Percentiles rank a stretch among this genome's conserved stretches.
Conservation (phyloP, 1,284 basidiomycete species). For the Rhodotorula sp. region DNA sequence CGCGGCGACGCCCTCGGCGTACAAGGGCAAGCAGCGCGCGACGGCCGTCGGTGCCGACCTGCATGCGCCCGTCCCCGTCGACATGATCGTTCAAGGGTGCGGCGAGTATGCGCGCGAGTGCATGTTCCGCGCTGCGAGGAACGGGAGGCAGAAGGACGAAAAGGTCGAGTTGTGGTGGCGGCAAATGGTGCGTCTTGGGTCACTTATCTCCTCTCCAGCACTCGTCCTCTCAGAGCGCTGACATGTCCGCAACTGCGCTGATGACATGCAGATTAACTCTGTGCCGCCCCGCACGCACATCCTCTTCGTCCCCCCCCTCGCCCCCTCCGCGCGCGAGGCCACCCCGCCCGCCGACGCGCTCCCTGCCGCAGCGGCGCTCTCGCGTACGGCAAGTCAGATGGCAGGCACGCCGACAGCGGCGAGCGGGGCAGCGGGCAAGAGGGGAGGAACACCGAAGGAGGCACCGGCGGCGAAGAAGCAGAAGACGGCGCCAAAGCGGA, state of each 20-base stretch:
- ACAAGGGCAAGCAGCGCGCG: not conserved
- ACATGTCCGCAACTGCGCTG: not conserved
- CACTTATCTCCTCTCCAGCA: too few relatives aligned
- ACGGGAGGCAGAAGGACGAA: constrained; percentile 14
- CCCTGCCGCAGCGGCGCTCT: not conserved
- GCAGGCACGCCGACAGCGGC: not conserved
- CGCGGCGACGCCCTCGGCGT: constrained; percentile 2
- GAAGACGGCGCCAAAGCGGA: not conserved
- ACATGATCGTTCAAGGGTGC: constrained; percentile 26
- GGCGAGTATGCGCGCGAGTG: constrained; percentile 10
- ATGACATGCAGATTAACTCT: constrained; percentile 7
- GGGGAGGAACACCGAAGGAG: constrained; percentile 1
- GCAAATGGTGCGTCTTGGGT: constrained; percentile 19
- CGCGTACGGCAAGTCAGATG: constrained; percentile 3
- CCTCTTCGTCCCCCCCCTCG: constrained; percentile 5
- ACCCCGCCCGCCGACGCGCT: not conserved
- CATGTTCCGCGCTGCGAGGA: constrained; percentile 25
- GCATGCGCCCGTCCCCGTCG: constrained; percentile 23
- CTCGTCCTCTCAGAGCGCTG: too few relatives aligned
- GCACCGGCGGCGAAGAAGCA: not conserved
- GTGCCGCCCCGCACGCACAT: constrained; percentile 26
- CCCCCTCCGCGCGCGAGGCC: not conserved
- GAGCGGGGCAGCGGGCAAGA: not conserved
- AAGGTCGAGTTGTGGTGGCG: constrained; percentile 30
- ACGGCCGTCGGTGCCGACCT: not conserved